Conservation (phyloP, 192 early-diverging fungal genomes). For the Dissophora ornata region DNA sequence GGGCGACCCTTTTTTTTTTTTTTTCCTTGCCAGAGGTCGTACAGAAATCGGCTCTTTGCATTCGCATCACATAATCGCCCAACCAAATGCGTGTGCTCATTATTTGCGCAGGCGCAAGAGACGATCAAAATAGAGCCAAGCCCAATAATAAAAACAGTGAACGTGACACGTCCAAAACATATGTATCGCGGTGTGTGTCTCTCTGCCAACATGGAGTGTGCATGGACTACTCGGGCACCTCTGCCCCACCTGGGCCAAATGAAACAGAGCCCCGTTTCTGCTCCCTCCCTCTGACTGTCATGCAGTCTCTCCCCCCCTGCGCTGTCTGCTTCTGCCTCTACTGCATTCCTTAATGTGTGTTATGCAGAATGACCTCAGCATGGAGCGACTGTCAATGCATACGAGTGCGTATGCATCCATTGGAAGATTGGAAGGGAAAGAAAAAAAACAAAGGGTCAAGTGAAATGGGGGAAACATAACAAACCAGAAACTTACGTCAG, state of each 20-base stretch:
- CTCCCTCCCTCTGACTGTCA: not conserved
- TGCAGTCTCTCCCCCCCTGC: not conserved
- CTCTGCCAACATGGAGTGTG: no score
- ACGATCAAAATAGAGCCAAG: not conserved
- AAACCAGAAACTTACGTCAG: slow-evolving; percentile 23
- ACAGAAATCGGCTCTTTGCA: not conserved
- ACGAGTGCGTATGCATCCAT: no score
- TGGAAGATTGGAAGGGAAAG: not conserved
- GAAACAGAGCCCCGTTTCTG: not conserved
- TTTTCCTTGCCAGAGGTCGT: no score
- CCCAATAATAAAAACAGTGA: not conserved
- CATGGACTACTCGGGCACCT: no score
- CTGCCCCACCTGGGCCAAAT: no score
- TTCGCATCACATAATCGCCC: not conserved
- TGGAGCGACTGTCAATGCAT: no score
- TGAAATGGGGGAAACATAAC: not conserved
- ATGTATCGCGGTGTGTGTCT: no score
- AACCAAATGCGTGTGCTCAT: not conserved
- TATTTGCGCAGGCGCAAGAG: no score
- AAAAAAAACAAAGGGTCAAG: not conserved
- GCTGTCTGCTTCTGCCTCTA: no score
- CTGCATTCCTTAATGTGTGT: no score
- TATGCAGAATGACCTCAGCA: no score
- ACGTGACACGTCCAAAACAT: not conserved
- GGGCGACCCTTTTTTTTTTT: not conserved